Evolutionary conservation across 1,284 basidiomycete species (phyloP).

Genomic region (Boletus hoseneyae): DNA sequence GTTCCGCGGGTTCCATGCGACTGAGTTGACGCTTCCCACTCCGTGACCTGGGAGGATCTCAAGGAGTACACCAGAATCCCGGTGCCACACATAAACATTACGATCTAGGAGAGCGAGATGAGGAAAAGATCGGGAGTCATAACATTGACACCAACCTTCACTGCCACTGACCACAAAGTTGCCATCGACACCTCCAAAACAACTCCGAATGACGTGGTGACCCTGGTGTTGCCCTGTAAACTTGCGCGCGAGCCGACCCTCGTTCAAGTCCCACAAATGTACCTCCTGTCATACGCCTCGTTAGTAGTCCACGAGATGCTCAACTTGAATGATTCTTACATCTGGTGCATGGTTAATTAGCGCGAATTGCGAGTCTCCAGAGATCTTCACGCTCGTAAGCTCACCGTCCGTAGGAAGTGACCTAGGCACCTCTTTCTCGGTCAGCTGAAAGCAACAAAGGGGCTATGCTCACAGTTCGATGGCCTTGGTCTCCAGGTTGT

Average conservation of each 20-base stretch:
- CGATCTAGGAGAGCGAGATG: slow-evolving; percentile 54
- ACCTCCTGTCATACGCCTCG: slow-evolving; percentile 62
- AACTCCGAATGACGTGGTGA: slow-evolving; percentile 83
- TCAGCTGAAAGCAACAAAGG: slow-evolving; percentile 15
- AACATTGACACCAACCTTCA: slow-evolving; percentile 64
- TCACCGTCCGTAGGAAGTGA: slow-evolving; percentile 71
- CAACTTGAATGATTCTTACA: slow-evolving; percentile 46
- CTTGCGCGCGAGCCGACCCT: slow-evolving; percentile 68
- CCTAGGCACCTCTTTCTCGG: slow-evolving; percentile 37
- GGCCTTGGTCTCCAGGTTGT: slow-evolving; percentile 65
- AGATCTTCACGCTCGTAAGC: slow-evolving; percentile 85
- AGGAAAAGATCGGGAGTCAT: slow-evolving; percentile 3
- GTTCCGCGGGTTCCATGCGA: slow-evolving; percentile 92
- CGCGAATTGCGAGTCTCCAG: slow-evolving; percentile 82
- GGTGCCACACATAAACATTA: slow-evolving; percentile 95
- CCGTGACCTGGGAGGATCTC: slow-evolving; percentile 86
- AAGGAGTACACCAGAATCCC: slow-evolving; percentile 77
- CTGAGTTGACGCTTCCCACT: slow-evolving; percentile 86
- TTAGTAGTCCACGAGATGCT: slow-evolving; percentile 9
- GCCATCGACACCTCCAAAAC: slow-evolving; percentile 90
- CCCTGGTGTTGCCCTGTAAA: slow-evolving; percentile 82
- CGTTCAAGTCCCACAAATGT: slow-evolving; percentile 79
- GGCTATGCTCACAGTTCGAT: slow-evolving; percentile 53
- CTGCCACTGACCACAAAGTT: slow-evolving; percentile 93
- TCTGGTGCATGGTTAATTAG: slow-evolving; percentile 86